Base-by-base conservation (phyloP, 345 rosid genomes). In the Eutrema yunnanense region DNA sequence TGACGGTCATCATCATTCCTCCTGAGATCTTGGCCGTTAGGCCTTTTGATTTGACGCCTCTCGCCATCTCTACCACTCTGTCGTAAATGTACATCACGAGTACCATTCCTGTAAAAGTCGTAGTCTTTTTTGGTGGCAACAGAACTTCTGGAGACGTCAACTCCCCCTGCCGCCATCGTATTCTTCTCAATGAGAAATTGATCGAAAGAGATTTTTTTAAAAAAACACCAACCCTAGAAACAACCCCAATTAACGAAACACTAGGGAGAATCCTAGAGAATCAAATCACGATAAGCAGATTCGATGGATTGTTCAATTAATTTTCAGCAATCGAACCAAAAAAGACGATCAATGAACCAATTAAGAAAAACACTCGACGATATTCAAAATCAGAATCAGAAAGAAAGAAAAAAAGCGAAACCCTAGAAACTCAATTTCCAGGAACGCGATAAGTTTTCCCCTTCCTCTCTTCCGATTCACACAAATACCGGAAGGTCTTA, bases 111-210 rank as follows among this genome's bases (percentile, higher is more conserved):
- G 64, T 59, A 73, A 71, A 42, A 71, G 49, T 79, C 72, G 73
- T 70, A 56, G 61, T 76, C 78, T 67, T 74, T 74, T 74, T 74
- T 52, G 55, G 47, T 79, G 27, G 49, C 32, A 75, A 64, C 84
- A 64, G 81, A 73, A 64, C 86, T 83, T 74, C 84, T 83, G 13
- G 82, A 82, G 36, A 87, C 86, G 62, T 72, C 81, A 14, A 80
- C 54, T 33, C 87, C 85, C 72, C 96, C 91, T 86, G 92, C 83
- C 75, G 90, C 92, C 96, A 90, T 90, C 73, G 84, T 67, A 65
- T 75, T 85, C 76, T 80, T 81, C 83, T 80, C 91, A 84, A 80
- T 80, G 74, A 79, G 83, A 80, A 78, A 67, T 87, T 78, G 57
- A 62, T 53, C 38, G 44, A 69, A 71, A 53, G 54, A 33, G 2